Evolutionary conservation across 2,329 filamentous ascomycete species (phyloP).

Genomic region (Neofusicoccum cordaticola): DNA sequence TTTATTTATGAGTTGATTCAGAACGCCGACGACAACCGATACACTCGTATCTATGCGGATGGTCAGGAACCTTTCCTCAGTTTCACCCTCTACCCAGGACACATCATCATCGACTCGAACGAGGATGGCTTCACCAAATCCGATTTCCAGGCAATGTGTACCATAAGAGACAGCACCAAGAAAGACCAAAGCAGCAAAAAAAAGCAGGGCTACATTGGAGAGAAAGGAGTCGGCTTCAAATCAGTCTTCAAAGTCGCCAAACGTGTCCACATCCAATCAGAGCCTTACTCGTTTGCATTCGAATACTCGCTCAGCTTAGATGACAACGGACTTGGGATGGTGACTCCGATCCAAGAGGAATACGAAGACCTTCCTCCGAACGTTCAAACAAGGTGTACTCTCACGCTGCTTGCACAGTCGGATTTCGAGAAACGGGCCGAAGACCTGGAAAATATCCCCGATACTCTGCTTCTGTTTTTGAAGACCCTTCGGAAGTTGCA

Average conservation of each 20-base stretch:
- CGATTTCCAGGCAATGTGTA: constrained; percentile 40
- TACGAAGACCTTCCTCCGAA: constrained; percentile 11
- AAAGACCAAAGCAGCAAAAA: constrained; percentile 9
- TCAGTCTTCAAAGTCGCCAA: constrained; percentile 33
- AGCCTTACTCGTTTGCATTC: constrained; percentile 37
- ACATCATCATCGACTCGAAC: constrained; percentile 45
- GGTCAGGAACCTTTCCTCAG: constrained; percentile 21
- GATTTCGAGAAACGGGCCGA: neutral
- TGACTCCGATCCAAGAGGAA: constrained; percentile 40
- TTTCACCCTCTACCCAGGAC: constrained; percentile 24
- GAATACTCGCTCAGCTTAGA: constrained; percentile 26
- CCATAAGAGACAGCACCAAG: constrained; percentile 38
- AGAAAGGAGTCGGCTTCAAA: constrained; percentile 41
- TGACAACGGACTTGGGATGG: constrained; percentile 52
- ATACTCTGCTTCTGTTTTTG: constrained; percentile 11
- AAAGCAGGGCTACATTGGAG: constrained; percentile 30
- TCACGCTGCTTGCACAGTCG: constrained; percentile 2
- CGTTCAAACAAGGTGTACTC: constrained; percentile 23
- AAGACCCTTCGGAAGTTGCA: neutral
- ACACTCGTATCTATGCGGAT: constrained; percentile 2
- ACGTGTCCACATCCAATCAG: constrained; percentile 41
- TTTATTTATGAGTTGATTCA: constrained; percentile 37
- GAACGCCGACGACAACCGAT: constrained; percentile 44
- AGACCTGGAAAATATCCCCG: neutral
- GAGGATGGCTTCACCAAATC: constrained; percentile 41